Conservation (phyloP, 2,329 filamentous ascomycete species). For the Aureobasidium pullulans region DNA sequence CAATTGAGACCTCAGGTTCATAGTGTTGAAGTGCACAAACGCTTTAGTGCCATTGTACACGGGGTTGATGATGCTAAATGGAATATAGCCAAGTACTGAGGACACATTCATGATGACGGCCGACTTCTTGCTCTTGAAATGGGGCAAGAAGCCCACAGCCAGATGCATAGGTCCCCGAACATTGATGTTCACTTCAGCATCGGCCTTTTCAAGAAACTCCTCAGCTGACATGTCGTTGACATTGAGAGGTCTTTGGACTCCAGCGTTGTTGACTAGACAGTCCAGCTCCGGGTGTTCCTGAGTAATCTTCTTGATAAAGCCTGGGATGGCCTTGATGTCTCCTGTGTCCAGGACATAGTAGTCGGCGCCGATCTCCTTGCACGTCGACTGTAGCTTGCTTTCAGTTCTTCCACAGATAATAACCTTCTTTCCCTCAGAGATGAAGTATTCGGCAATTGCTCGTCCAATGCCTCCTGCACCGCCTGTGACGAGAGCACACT, state of each 20-base stretch:
- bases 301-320: constrained; percentile 40
- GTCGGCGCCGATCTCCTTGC: constrained; percentile 37
- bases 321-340: constrained; percentile 35
- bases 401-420: constrained; percentile 50
- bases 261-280: constrained; percentile 54
- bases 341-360: constrained; percentile 51
- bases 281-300: constrained; percentile 48
- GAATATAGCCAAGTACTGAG: constrained; percentile 47
- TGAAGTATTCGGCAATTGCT: constrained; percentile 41
- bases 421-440: constrained; percentile 42
- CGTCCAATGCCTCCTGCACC: constrained; percentile 48
- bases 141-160: constrained; percentile 40
- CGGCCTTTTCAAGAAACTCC: constrained; percentile 44
- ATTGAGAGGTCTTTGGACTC: constrained; percentile 44
- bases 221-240: constrained; percentile 30
- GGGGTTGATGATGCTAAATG: constrained; percentile 48
- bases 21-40: constrained; percentile 50
- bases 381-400: constrained; percentile 41
- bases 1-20: constrained; percentile 49
- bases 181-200: constrained; percentile 53
- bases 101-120: constrained; percentile 49
- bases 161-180: constrained; percentile 53
- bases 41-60: constrained; percentile 55
- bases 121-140: constrained; percentile 38
- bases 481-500: constrained; percentile 44